Evolutionary conservation across 139 green algal genomes (phyloP), one percentile per base, ranked within the genome.

Genomic region (Edaphochlamys debaryana): DNA sequence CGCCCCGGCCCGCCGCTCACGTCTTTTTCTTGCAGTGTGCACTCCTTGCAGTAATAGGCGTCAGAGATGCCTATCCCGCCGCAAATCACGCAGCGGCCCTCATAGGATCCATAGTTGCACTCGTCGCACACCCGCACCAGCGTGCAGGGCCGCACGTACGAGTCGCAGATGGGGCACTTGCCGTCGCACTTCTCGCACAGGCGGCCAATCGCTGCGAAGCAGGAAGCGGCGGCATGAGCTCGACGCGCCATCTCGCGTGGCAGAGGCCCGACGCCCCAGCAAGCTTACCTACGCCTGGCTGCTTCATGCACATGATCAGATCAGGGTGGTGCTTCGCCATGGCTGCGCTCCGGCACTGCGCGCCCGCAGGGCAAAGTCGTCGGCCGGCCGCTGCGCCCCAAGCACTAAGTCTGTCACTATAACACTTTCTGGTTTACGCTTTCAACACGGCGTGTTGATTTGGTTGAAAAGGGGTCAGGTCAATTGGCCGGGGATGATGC

Each of bases 41-140:
- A 99, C 89, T 99, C 98, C 90, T 99, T 99, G 94, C 98, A 99
- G 87, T 99, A 99, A 91, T 99, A 99, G 2, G 98, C 98, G 84
- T 99, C 98, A 30, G 94, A 96, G 0, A 99, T 95, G 42, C 98
- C 98, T 27, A 94, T 89, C 42, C 95, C 96, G 56, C 96, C 96
- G 81, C 96, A 99, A 58, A 99, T 98, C 32, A 99, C 96, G 85
- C 97, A 99, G n/a, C 96, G 91, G 29, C 97, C 97, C 79, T 96
- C 93, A 67, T 98, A 98, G 23, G 88, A 94, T 23, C 97, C 97
- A 74, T 99, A 99, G 91, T 99, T 99, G 91, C 97, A 99, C 89
- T 99, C 98, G 71, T 99, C 98, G 80, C 98, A 99, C 0, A 99
- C 92, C 4, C 98, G 90, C 36, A 99, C 98, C n/a, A 99, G 90